Conservation (phyloP, 1,284 basidiomycete species). For the Calocybe gambosa region DNA sequence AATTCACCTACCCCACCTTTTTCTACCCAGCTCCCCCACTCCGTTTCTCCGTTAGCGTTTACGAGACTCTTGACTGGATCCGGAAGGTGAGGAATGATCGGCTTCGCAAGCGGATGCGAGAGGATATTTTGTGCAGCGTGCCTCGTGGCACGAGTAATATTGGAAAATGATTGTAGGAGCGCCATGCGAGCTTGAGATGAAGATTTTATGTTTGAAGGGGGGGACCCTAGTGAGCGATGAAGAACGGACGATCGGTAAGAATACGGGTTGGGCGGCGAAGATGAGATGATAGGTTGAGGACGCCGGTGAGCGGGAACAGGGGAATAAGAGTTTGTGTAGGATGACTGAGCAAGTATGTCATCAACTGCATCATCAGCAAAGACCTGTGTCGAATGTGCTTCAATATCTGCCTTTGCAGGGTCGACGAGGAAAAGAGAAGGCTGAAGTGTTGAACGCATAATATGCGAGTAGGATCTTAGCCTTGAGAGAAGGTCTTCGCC, state of each 20-base stretch:
- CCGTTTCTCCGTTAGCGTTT: slow-evolving; percentile 76
- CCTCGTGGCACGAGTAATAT: slow-evolving; percentile 83
- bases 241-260: slow-evolving; percentile 68
- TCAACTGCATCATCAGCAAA: slow-evolving; percentile 81
- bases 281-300: slow-evolving; percentile 53
- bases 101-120: slow-evolving; percentile 89
- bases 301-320: slow-evolving; percentile 79
- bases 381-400: slow-evolving; percentile 78
- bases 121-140: slow-evolving; percentile 89
- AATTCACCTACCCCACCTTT: slow-evolving; percentile 89
- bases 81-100: slow-evolving; percentile 89
- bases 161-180: slow-evolving; percentile 80
- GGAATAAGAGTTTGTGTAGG: slow-evolving; percentile 70
- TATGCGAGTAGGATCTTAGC: slow-evolving; percentile 63
- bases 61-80: slow-evolving; percentile 87
- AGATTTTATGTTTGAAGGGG: slow-evolving; percentile 40
- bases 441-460: slow-evolving; percentile 76
- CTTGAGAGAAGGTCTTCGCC: slow-evolving; percentile 80
- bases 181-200: slow-evolving; percentile 68
- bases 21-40: slow-evolving; percentile 83
- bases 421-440: slow-evolving; percentile 87
- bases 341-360: slow-evolving; percentile 72
- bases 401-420: slow-evolving; percentile 84
- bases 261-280: slow-evolving; percentile 45
- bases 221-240: slow-evolving; percentile 63